Conservation (phyloP, 306 rosid genomes). For the cucumber (Cucumis sativus) region Cucumber_9930_V3 NC_026660.2:21905001-21905500, state of each 20-base stretch:
- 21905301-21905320: slow-evolving; percentile 27
- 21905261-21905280: slow-evolving; percentile 16
- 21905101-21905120: slow-evolving; percentile 35
- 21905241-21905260: slow-evolving; percentile 40
- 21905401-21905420: not conserved
- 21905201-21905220: slow-evolving; percentile 22
- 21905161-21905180: no score
- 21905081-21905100: slow-evolving; percentile 45
- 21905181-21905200: not conserved
- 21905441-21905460: not conserved
- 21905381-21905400: not conserved
- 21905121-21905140: slow-evolving; percentile 23
- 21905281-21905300: slow-evolving; percentile 5
- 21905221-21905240: slow-evolving; percentile 16
- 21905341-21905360: slow-evolving; percentile 37
- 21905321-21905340: slow-evolving; percentile 28
- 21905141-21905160: no score
- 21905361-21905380: not conserved
- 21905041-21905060: slow-evolving; percentile 19
- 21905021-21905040: slow-evolving; percentile 15
- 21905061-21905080: slow-evolving; percentile 23
- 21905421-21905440: not conserved
- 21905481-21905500: not conserved
- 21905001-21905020: slow-evolving; percentile 40
- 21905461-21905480: not conserved